These are phyloP conservation scores for Thinopyrum elongatum DNA, from an alignment of 176 grass and related monocot genomes.

Conservation along the genomic window DNA sequence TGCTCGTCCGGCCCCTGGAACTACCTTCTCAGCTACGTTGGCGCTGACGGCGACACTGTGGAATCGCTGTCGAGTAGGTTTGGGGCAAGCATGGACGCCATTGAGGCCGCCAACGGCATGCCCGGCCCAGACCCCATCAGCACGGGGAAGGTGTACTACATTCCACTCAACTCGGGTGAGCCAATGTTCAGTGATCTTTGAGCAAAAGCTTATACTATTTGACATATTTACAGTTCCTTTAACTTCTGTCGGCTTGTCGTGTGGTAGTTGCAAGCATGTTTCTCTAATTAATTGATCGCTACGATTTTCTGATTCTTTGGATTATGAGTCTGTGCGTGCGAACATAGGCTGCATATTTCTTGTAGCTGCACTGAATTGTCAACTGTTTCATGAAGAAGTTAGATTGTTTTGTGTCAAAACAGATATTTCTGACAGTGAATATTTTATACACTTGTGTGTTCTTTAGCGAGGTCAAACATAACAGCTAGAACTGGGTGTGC, in stretches of 20 bases:
- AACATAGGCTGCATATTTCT: neutral
- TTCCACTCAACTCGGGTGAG: conserved; percentile 92
- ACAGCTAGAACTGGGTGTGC: neutral
- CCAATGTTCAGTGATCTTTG: conserved; percentile 15
- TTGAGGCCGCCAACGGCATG: conserved; percentile 91
- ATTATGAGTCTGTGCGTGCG: conserved; percentile 13
- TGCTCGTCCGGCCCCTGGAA: conserved; percentile 92
- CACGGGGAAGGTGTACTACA: conserved; percentile 76
- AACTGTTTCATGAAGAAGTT: conserved; percentile 4
- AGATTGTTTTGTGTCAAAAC: neutral
- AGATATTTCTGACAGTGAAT: neutral
- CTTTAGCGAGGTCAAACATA: neutral
- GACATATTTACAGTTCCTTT: neutral
- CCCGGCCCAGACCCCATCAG: conserved; percentile 52
- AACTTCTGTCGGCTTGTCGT: neutral
- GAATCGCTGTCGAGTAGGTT: conserved; percentile 89
- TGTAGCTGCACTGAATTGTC: neutral
- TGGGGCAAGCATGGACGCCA: conserved; percentile 95
- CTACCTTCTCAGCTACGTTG: conserved; percentile 91
- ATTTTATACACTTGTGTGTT: neutral
- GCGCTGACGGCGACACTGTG: conserved; percentile 72
- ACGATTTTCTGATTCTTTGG: neutral
- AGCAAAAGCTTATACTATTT: neutral
- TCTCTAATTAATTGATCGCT: conserved; percentile 17
- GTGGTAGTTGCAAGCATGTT: conserved; percentile 13